Conservation (phyloP, 2,329 filamentous ascomycete species). For the Pseudopithomyces chartarum region DNA sequence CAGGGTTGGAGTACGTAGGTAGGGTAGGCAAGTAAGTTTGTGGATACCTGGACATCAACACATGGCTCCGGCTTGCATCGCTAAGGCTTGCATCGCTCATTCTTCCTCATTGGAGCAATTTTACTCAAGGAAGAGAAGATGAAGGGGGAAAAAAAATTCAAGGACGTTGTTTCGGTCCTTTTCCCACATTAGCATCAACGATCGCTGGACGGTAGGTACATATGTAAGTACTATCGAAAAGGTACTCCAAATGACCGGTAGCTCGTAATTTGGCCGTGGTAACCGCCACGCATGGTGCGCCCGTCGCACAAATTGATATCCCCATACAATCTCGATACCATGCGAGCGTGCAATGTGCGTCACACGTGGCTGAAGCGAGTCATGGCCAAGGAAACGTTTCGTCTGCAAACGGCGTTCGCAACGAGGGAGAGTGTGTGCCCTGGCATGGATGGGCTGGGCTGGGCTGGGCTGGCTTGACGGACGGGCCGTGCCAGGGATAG, state of each 20-base stretch:
- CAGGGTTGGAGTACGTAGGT: neutral
- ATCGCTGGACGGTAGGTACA: neutral
- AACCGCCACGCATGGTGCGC: too few relatives aligned
- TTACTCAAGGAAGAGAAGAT: too few relatives aligned
- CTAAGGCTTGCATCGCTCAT: neutral
- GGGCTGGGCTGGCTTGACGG: neutral
- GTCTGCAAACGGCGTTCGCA: neutral
- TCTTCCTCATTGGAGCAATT: neutral
- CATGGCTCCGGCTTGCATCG: neutral
- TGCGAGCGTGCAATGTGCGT: neutral
- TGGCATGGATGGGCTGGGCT: too few relatives aligned
- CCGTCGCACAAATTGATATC: neutral
- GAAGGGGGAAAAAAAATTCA: too few relatives aligned
- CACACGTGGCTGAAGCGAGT: slow-evolving; percentile 3
- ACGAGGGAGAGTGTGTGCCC: neutral
- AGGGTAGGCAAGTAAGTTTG: too few relatives aligned
- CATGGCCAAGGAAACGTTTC: neutral
- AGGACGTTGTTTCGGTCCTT: too few relatives aligned
- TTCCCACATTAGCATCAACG: too few relatives aligned
- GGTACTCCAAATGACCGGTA: too few relatives aligned
- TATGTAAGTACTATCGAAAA: too few relatives aligned
- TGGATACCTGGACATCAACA: too few relatives aligned
- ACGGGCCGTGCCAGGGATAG: too few relatives aligned
- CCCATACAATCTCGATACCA: neutral
- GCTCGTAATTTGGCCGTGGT: too few relatives aligned